Base-by-base conservation (phyloP, 805 yeast species). In the Helenozyma baotianmanensis region DNA sequence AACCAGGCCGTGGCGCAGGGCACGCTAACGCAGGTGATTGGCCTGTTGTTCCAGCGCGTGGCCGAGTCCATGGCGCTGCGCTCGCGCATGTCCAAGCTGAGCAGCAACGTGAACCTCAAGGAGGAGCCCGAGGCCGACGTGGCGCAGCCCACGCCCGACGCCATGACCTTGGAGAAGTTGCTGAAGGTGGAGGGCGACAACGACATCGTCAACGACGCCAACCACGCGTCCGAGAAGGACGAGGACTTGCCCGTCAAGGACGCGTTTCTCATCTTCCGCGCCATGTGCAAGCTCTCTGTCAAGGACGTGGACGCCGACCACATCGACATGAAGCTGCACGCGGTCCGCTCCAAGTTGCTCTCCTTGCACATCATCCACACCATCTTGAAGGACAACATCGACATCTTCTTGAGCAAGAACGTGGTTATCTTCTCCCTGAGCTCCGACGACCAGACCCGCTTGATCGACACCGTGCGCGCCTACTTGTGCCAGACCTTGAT, bases 1-100 rank as follows among this genome's bases (percentile, higher is more conserved):
- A 90, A 88, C 53, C 98, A 92, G 60, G 84, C 88, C 1, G 80
- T 89, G 39, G 97, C 98, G 0, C 97, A 94, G 64, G 97, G 96
- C 1, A 82, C 92, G 6, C 69, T 92, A 44, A 85, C 94, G 3
- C 99, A 92, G 61, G 82, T 90, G 50, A 86, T 92, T 14, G 79
- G 80, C 35, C 79, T 85, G 7, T 81, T 89, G 9, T 92, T 87
- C 62, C 95, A 84, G 41, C 76, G 92, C 42, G 66, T 67, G 16
- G 42, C 53, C 25, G 69, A 64, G 27, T 44, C 56, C n/a, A 23
- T 30, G 11, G 30, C 35, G 13, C 22, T 29, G 21, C 27, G 22
- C 17, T 25, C 36, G 3, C 22, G 38, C 14, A 26, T 24, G n/a
- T 33, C 45, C 8, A 39, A 48, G 19, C 37, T 50, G 9, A 43